Evolutionary conservation across 345 rosid species (phyloP), one percentile per base, ranked within the genome.

Genomic region (Syzygium grande): DNA sequence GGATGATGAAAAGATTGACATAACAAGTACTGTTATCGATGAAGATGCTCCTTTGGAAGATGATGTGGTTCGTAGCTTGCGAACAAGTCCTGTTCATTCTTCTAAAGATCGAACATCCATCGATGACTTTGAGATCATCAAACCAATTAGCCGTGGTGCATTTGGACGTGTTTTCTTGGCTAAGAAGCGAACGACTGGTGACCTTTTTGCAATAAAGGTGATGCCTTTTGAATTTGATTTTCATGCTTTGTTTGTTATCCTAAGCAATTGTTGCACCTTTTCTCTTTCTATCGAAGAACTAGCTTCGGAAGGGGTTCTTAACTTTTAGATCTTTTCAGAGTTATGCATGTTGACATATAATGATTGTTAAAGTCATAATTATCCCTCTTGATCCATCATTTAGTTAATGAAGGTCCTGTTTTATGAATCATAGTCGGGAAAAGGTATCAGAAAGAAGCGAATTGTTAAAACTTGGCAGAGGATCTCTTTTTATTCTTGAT

Each of bases 81-180:
- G 99, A 90, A 94, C 99, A 87, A 96, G 99, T 91, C 99, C 99
- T 43, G 89, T 90, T 85, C 99, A 97, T 92, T 87, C 94, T 84
- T 94, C 98, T 13, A 96, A 93, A 90, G 99, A 98, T 91, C 98
- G 99, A 85, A 98, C 99, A 83, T 91, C 98, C 46, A 98, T 98
- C 91, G 99, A 98, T 94, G 98, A 98, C 91, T 98, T 98, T 91
- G 99, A 94, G 95, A 97, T 98, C 88, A 98, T 98, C 90, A 98
- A 98, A 90, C 99, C 99, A 91, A 97, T 98, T 85, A 98, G 99
- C 88, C 98, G 99, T 52, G 99, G 99, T 88, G 99, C 99, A 86
- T 98, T 97, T 95, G 99, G 99, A 87, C 94, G 98, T 84, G 99
- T 98, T 88, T 98, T 98, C 93, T 89, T 98, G 90, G 99, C 99